phyloP scores from a whole-genome alignment of 345 rosid species.

The Odontarrhena argentea region DNA sequence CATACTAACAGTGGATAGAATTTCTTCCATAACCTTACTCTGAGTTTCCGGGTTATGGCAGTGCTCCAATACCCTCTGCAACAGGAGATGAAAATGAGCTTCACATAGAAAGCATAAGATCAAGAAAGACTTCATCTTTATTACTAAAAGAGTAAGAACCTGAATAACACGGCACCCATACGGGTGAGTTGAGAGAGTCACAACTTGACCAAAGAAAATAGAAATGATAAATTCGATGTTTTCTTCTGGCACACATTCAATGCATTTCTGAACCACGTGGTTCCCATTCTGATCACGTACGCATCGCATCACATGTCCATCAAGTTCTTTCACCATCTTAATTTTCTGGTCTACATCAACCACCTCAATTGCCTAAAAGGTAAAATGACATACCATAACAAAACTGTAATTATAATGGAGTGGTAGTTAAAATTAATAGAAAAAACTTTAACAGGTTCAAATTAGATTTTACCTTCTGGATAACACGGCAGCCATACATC shows the following conservation, averaged over 20 bases:
- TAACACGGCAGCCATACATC: constrained; percentile 98
- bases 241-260: constrained; percentile 91
- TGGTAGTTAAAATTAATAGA: not conserved
- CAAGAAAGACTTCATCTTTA: not conserved
- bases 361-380: constrained; percentile 81
- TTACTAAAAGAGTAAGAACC: constrained; percentile 42
- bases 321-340: constrained; percentile 89
- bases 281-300: constrained; percentile 98
- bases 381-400: not conserved
- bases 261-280: constrained; percentile 97
- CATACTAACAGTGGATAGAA: constrained; percentile 78
- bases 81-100: not conserved
- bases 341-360: constrained; percentile 88
- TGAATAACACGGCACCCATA: constrained; percentile 99
- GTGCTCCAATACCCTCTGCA: constrained; percentile 92
- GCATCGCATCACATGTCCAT: constrained; percentile 89
- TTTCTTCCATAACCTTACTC: constrained; percentile 85
- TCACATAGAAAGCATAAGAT: not conserved
- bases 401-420: not conserved
- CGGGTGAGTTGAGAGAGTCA: constrained; percentile 84
- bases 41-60: constrained; percentile 76
- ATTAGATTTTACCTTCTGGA: constrained; percentile 69
- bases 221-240: constrained; percentile 74
- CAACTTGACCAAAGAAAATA: constrained; percentile 89
- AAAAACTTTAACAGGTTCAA: not conserved